These are phyloP conservation scores for Adansonia grandidieri DNA, from an alignment of 441 rosid species.

Conservation along the genomic window DNA sequence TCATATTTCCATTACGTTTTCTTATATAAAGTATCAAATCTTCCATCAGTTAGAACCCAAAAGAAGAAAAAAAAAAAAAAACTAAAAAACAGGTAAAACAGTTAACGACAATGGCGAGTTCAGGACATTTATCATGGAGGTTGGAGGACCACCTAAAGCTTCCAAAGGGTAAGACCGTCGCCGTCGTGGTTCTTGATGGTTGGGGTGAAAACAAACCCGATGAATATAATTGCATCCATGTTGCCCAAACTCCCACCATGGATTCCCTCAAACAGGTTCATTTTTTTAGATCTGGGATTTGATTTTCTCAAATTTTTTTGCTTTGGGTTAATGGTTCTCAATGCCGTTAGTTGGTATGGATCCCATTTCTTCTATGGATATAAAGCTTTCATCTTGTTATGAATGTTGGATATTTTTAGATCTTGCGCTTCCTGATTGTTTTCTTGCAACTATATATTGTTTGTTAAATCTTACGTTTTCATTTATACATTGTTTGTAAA, in stretches of 20 bases:
- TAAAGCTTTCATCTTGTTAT: too few species aligned
- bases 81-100: too few species aligned
- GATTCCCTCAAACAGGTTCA: too few species aligned
- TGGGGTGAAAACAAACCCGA: constrained; percentile 96
- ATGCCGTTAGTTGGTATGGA: not conserved
- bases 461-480: too few species aligned
- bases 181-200: constrained; percentile 81
- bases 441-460: not conserved
- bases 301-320: not conserved
- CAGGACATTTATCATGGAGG: constrained; percentile 44
- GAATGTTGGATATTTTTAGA: not conserved
- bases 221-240: constrained; percentile 83
- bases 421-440: not conserved
- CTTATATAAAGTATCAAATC: too few species aligned
- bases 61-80: too few species aligned
- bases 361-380: too few species aligned
- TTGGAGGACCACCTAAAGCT: constrained; percentile 80
- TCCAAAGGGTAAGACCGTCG: constrained; percentile 76
- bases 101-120: not conserved
- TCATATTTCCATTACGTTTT: too few species aligned
- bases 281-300: not conserved
- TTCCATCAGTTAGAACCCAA: too few species aligned
- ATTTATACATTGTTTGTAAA: too few species aligned
- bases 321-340: not conserved
- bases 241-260: constrained; percentile 90